Evolutionary conservation across 2,329 filamentous ascomycete genomes (phyloP).

Genomic region (Botryotinia narcissicola): DNA sequence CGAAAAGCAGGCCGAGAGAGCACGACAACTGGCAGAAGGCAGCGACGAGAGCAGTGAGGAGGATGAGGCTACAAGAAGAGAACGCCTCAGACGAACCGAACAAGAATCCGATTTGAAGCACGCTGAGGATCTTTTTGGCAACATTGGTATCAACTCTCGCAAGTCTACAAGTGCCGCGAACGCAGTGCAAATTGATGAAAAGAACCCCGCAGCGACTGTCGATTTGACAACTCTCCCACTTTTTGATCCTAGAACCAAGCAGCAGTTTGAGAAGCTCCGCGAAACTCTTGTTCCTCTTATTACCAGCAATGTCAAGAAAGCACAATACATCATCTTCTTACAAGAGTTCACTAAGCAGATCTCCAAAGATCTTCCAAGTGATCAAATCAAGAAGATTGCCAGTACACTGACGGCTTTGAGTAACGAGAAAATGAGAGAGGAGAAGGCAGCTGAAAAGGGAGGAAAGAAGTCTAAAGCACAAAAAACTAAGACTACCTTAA

Average conservation of each 20-base stretch:
- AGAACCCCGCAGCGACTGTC: slow-evolving; percentile 73
- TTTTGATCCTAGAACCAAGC: slow-evolving; percentile 86
- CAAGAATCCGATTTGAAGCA: slow-evolving; percentile 85
- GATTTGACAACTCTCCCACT: slow-evolving; percentile 78
- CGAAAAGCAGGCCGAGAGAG: slow-evolving; percentile 66
- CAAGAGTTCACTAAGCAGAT: slow-evolving; percentile 89
- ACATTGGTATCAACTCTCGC: slow-evolving; percentile 65
- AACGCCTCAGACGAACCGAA: slow-evolving; percentile 74
- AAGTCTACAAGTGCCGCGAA: slow-evolving; percentile 64
- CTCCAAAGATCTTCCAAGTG: slow-evolving; percentile 80
- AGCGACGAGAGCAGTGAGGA: slow-evolving; percentile 60
- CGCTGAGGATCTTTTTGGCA: slow-evolving; percentile 86
- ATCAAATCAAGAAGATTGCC: slow-evolving; percentile 95
- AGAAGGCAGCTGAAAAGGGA: slow-evolving; percentile 90
- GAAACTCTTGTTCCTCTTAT: slow-evolving; percentile 78
- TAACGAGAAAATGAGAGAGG: slow-evolving; percentile 98
- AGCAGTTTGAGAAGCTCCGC: slow-evolving; percentile 78
- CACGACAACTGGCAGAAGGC: slow-evolving; percentile 52
- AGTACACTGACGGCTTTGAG: slow-evolving; percentile 82
- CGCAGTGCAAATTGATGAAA: slow-evolving; percentile 65
- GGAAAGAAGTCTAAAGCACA: slow-evolving; percentile 96
- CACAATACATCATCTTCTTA: slow-evolving; percentile 85
- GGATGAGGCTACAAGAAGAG: slow-evolving; percentile 69
- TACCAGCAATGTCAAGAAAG: slow-evolving; percentile 73
- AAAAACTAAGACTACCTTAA: slow-evolving; percentile 88